A percentile compares a stretch with the other conserved stretches of the same genome.
Conservation (phyloP, 768 basidiomycete genomes). For the Mrakia gelida region DNA sequence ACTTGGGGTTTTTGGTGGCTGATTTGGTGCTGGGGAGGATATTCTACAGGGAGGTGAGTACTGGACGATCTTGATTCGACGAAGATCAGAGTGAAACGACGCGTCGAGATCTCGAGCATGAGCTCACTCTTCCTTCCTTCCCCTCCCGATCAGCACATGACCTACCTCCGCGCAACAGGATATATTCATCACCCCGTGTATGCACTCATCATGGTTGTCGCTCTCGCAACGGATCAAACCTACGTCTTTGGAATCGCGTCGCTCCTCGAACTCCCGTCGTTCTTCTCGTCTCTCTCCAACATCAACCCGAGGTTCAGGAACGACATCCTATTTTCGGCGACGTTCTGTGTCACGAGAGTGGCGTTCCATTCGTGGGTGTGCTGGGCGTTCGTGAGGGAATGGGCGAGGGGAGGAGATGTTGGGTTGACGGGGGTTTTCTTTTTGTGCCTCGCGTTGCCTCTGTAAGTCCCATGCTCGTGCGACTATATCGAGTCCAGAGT, state of each 20-base stretch:
- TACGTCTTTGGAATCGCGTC: not conserved
- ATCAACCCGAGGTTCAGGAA: not conserved
- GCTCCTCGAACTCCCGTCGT: slow-evolving; percentile 15
- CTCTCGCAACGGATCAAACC: not conserved
- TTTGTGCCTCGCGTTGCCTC: not conserved
- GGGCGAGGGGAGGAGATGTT: not conserved
- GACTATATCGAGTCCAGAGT: not conserved
- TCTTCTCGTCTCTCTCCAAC: slow-evolving; percentile 9
- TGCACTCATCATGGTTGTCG: not conserved
- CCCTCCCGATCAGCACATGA: not conserved
- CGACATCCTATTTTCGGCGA: not conserved
- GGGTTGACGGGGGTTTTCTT: not conserved
- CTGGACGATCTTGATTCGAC: not conserved
- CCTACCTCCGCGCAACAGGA: not conserved
- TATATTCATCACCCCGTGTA: slow-evolving; percentile 8
- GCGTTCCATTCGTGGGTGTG: not conserved
- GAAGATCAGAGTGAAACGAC: not conserved
- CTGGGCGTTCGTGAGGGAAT: not conserved
- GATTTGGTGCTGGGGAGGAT: not conserved
- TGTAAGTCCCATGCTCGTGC: not conserved
- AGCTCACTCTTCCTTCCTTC: not conserved
- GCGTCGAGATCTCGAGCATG: not conserved
- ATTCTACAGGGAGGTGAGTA: not conserved
- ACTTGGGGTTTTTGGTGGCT: not conserved
- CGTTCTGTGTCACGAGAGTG: not conserved